phyloP scores from a whole-genome alignment of 805 yeast genomes.

The Naumovozyma dairenensis region DNA sequence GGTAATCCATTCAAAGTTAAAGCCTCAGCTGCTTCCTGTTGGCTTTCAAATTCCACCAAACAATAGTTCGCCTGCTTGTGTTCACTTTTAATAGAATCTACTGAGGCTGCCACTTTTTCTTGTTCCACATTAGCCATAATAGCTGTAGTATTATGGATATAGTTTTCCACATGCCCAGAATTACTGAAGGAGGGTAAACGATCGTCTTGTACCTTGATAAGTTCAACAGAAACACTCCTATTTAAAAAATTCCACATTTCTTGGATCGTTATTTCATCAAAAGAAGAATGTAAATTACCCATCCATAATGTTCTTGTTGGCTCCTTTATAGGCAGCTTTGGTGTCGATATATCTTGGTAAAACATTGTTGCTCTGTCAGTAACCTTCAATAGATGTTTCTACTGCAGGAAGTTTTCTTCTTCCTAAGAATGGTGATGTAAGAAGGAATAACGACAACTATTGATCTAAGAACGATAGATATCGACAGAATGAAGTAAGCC shows the following conservation, averaged over 20 bases:
- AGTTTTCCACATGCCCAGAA: neutral
- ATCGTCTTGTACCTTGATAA: conserved; percentile 44
- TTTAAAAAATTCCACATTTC: conserved; percentile 52
- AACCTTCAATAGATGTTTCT: no score
- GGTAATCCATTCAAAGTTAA: conserved; percentile 54
- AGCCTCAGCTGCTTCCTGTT: conserved; percentile 62
- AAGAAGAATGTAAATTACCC: conserved; percentile 80
- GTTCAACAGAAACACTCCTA: conserved; percentile 52
- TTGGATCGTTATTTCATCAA: conserved; percentile 52
- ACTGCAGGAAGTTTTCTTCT: no score
- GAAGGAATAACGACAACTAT: no score
- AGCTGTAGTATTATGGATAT: neutral
- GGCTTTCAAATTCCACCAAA: conserved; percentile 62
- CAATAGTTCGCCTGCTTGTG: conserved; percentile 54
- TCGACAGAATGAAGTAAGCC: no score
- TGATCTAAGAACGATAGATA: no score
- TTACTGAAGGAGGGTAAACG: conserved; percentile 26
- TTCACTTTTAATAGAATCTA: neutral
- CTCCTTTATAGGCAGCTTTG: no score
- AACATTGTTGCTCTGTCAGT: no score
- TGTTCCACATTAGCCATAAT: no score
- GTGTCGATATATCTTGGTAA: no score
- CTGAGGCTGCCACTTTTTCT: neutral
- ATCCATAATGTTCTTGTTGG: conserved; percentile 74
- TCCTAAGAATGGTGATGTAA: no score